phyloP scores from a whole-genome alignment of 768 basidiomycete genomes.

The Mycena rebaudengoi region DNA sequence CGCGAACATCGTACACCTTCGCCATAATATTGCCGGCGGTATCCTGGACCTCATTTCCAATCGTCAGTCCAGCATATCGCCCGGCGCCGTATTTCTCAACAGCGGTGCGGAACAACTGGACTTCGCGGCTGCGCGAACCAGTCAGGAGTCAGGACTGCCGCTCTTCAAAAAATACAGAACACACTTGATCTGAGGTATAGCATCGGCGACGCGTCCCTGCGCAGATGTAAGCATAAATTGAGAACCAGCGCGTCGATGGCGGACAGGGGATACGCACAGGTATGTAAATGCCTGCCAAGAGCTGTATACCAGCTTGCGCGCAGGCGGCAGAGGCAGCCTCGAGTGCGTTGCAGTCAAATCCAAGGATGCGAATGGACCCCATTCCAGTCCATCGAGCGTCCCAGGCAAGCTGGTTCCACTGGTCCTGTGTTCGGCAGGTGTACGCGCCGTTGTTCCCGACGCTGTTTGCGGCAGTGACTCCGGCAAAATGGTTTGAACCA shows the following conservation, averaged over 20 bases:
- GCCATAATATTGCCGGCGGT: constrained; percentile 41
- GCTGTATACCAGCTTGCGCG: constrained; percentile 36
- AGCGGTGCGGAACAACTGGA: constrained; percentile 43
- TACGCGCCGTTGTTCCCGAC: constrained; percentile 37
- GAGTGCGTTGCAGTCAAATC: constrained; percentile 48
- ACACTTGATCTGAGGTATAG: too few species aligned
- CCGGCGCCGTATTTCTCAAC: constrained; percentile 41
- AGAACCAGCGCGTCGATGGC: too few species aligned
- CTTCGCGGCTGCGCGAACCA: constrained; percentile 39
- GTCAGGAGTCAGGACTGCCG: constrained; percentile 34
- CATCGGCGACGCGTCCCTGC: too few species aligned
- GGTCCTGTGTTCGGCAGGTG: constrained; percentile 44
- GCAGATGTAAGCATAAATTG: too few species aligned
- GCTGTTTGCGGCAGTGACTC: constrained; percentile 44
- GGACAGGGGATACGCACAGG: too few species aligned
- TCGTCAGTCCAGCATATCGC: constrained; percentile 43
- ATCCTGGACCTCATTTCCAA: constrained; percentile 50
- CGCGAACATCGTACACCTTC: constrained; percentile 45
- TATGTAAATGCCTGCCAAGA: too few species aligned
- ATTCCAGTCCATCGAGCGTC: constrained; percentile 42
- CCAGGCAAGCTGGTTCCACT: constrained; percentile 45
- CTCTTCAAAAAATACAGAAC: too few species aligned
- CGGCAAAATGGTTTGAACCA: constrained; percentile 43
- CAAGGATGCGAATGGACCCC: constrained; percentile 43
- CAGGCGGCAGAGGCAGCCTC: constrained; percentile 45